phyloP scores from a whole-genome alignment of 495 filamentous ascomycete genomes.

The Penicillium egyptiacum region DNA sequence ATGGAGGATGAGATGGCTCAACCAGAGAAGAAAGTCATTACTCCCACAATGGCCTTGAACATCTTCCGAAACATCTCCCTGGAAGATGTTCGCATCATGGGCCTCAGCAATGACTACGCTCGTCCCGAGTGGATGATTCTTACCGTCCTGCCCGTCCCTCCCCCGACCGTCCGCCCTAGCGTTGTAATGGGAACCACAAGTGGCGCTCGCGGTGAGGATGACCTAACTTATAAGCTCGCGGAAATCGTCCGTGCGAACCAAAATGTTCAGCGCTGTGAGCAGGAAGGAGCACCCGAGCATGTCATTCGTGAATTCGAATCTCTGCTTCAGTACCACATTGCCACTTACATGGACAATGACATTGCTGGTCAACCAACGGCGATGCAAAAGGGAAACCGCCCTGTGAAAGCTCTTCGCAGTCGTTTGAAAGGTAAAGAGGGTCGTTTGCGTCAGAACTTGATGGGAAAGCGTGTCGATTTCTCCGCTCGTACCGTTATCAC shows the following conservation, averaged over 20 bases:
- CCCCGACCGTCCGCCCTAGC: slow-evolving; percentile 91
- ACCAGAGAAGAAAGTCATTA: slow-evolving; percentile 80
- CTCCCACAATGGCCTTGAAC: slow-evolving; percentile 77
- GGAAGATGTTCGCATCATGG: slow-evolving; percentile 80
- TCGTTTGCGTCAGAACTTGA: slow-evolving; percentile 93
- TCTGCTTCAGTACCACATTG: slow-evolving; percentile 95
- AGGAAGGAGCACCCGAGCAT: slow-evolving; percentile 86
- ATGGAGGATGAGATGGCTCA: slow-evolving; percentile 65
- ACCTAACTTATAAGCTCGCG: slow-evolving; percentile 97
- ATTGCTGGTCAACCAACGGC: slow-evolving; percentile 95
- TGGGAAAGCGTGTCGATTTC: slow-evolving; percentile 99
- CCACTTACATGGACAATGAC: slow-evolving; percentile 99
- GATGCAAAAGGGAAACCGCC: slow-evolving; percentile 91
- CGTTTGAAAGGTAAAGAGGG: slow-evolving; percentile 98
- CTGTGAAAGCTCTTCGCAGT: slow-evolving; percentile 92
- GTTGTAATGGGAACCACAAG: slow-evolving; percentile 86
- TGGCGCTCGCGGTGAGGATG: slow-evolving; percentile 91
- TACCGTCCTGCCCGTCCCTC: slow-evolving; percentile 90
- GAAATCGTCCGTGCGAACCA: slow-evolving; percentile 98
- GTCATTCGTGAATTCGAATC: slow-evolving; percentile 85
- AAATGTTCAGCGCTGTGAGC: slow-evolving; percentile 83
- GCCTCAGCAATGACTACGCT: slow-evolving; percentile 88
- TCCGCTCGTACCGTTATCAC: slow-evolving; percentile 99
- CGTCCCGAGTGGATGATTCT: slow-evolving; percentile 98
- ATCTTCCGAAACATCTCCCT: slow-evolving; percentile 81